These are phyloP conservation scores for Chaetomiaceae sp. DNA, from an alignment of 2,329 filamentous ascomycete genomes.

Conservation along the genomic window DNA sequence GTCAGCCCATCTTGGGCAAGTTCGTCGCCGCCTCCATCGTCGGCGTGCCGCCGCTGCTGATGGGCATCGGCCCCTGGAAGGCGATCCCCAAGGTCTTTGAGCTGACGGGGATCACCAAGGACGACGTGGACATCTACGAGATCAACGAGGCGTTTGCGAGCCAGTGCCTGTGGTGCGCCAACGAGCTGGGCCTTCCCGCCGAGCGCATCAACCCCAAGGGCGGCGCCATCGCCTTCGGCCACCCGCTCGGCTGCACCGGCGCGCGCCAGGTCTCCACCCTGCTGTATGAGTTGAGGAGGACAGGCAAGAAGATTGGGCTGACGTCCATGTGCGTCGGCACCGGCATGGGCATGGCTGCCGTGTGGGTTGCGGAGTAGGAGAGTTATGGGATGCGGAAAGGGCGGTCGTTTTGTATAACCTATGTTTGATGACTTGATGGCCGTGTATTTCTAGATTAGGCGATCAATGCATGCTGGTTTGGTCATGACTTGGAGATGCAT, in stretches of 20 bases:
- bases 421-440: constrained; percentile 11
- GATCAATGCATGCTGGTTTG: constrained; percentile 11
- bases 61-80: constrained; percentile 94
- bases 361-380: constrained; percentile 67
- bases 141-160: constrained; percentile 99
- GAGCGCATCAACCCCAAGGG: constrained; percentile 97
- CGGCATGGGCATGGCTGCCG: constrained; percentile 95
- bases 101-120: constrained; percentile 77
- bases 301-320: constrained; percentile 76
- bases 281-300: constrained; percentile 82
- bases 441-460: constrained; percentile 8
- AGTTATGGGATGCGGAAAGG: neutral
- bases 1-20: constrained; percentile 86
- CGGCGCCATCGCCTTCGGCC: constrained; percentile 91
- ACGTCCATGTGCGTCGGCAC: constrained; percentile 97
- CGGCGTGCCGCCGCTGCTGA: constrained; percentile 85
- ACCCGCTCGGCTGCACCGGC: constrained; percentile 90
- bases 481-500: neutral
- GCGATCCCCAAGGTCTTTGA: constrained; percentile 88
- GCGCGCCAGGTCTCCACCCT: constrained; percentile 89
- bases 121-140: constrained; percentile 95
- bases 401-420: constrained; percentile 14
- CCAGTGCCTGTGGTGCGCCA: constrained; percentile 89
- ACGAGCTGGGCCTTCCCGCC: constrained; percentile 73
- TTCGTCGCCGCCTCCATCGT: constrained; percentile 80